Evolutionary conservation across 805 yeast genomes (phyloP), one percentile per base, ranked within the genome.

Genomic region (Yamadazyma philogaea): DNA sequence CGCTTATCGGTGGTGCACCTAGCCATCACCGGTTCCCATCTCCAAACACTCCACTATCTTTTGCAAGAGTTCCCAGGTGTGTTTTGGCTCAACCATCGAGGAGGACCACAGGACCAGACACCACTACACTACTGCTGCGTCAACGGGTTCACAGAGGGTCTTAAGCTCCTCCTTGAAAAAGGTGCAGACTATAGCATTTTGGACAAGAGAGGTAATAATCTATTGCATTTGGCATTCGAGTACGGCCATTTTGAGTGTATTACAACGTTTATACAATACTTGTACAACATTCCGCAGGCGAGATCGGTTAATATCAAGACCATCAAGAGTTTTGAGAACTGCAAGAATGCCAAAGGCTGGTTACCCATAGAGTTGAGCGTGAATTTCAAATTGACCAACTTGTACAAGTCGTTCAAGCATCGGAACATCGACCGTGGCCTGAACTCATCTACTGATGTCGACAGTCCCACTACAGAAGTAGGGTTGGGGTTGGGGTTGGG

Each of bases 31-130:
- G 51, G 59, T 34, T 59, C 57, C 31, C 70, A 68, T 45, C 51
- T 63, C 15, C 75, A 70, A 45, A 68, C 74, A 6, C 58, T 70
- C 27, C 75, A 70, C 46, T 68, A 68, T 43, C 52, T 70, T 14
- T 54, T 70, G 31, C 73, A 69, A 50, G 74, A 70, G 45, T 70
- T 70, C 40, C 66, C 72, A 1, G 68, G 67, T 3, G 47, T 48
- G 17, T 47, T 48, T 20, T 70, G 75, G 75, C 43, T 69, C 37
- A 51, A 70, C 44, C 61, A 48, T 40, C 45, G 45, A 8, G 74
- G 73, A 12, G 72, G 73, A 0, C 40, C 46, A 1, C 31, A 45
- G 6, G 28, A 43, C 6, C 66, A 63, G 30, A 63, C 74, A 3
- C 75, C 75, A 7, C 54, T 68, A 37, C 74, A 68, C 36, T 60